These are phyloP conservation scores for Saccharomycopsis vini DNA, from an alignment of 805 yeast genomes.

Conservation along the genomic window DNA sequence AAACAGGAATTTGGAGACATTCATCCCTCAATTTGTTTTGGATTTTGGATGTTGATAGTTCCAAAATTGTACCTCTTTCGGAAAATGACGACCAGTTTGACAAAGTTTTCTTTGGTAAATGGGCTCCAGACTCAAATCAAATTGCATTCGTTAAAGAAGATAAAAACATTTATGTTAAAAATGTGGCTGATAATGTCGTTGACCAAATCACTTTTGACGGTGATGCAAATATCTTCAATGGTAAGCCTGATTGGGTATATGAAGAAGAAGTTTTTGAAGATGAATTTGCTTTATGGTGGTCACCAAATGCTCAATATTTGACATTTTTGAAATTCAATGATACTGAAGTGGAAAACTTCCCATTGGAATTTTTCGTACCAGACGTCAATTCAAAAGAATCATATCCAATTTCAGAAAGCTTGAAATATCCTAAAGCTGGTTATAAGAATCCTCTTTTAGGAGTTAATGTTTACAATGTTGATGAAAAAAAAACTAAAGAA, in stretches of 20 bases:
- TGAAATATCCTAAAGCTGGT: constrained; percentile 74
- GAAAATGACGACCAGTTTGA: constrained; percentile 18
- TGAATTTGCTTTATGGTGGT: constrained; percentile 66
- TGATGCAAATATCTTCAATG: constrained; percentile 43
- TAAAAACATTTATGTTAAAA: constrained; percentile 53
- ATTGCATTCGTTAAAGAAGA: constrained; percentile 57
- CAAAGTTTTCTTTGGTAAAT: constrained; percentile 38
- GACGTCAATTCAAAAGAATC: constrained; percentile 25
- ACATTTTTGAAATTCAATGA: constrained; percentile 53
- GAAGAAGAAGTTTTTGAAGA: constrained; percentile 65
- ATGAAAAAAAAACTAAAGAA: constrained; percentile 27
- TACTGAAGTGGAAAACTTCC: constrained; percentile 43
- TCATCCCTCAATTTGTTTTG: constrained; percentile 38
- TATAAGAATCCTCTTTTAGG: constrained; percentile 46
- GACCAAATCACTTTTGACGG: constrained; percentile 45
- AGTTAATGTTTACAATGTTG: constrained; percentile 35
- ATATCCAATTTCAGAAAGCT: constrained; percentile 38
- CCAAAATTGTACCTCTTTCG: constrained; percentile 21
- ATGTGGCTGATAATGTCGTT: constrained; percentile 18
- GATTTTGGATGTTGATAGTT: constrained; percentile 29
- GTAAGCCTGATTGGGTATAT: constrained; percentile 76
- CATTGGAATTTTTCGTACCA: constrained; percentile 35
- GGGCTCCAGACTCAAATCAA: constrained; percentile 65
- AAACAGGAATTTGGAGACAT: constrained; percentile 51
- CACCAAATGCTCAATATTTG: constrained; percentile 49